phyloP scores from a whole-genome alignment of 1,284 basidiomycete species.

The Moniliophthora roreri region DNA sequence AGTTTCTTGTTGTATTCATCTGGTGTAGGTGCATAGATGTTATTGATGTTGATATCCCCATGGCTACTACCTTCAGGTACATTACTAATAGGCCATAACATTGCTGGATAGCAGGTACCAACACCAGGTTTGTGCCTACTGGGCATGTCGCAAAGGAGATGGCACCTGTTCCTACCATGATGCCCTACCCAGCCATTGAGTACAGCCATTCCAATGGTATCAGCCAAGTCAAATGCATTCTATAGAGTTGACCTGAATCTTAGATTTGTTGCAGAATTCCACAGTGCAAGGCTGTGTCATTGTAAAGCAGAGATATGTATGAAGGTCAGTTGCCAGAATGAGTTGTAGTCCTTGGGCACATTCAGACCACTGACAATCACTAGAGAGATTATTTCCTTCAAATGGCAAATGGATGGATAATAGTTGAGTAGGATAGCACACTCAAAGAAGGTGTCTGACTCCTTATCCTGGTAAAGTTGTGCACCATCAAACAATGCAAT shows the following conservation, averaged over 20 bases:
- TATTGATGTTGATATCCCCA: background rate
- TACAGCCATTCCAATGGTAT: conserved; percentile 26
- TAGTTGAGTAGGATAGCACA: conserved; percentile 24
- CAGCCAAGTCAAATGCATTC: conserved; percentile 22
- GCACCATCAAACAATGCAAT: conserved; percentile 30
- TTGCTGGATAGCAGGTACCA: conserved; percentile 13
- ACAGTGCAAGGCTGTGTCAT: conserved; percentile 25
- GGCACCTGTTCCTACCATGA: conserved; percentile 31
- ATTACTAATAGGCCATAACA: background rate
- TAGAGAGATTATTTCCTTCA: conserved; percentile 24
- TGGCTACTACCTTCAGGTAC: background rate
- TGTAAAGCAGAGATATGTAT: conserved; percentile 29
- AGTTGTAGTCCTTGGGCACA: conserved; percentile 33
- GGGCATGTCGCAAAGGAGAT: conserved; percentile 9
- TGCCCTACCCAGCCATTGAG: conserved; percentile 35
- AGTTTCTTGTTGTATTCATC: background rate
- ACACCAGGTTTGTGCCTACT: conserved; percentile 13
- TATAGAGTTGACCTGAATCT: conserved; percentile 4
- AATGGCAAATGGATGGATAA: conserved; percentile 18
- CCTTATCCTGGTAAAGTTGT: conserved; percentile 30
- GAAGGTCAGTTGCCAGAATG: conserved; percentile 33
- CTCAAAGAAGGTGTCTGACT: conserved; percentile 29
- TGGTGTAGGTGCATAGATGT: background rate
- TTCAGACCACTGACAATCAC: conserved; percentile 30
- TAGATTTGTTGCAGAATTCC: conserved; percentile 22